Base-by-base conservation (phyloP, 176 grass and related monocot genomes). In the bread wheat (Triticum aestivum) region DNA sequence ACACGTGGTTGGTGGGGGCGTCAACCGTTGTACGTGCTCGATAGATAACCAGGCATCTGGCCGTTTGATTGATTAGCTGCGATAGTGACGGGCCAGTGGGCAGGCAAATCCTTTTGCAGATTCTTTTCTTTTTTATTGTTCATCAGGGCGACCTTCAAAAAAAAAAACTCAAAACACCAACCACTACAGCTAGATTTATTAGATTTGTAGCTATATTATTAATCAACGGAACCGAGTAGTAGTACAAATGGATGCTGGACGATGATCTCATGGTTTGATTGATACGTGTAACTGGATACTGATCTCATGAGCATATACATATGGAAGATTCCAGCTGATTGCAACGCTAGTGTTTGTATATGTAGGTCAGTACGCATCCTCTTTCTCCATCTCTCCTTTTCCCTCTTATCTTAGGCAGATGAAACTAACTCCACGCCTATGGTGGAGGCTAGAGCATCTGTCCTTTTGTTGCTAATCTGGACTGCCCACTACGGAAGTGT, bases 251-350 rank as follows among this genome's bases (percentile, higher is more conserved):
- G 51, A 56, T n/a, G 8, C 24, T 82, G 35, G 72, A 51, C 10
- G 66, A 82, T 69, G 61, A 83, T 45, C n/a, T 59, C 61, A 20
- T 34, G 74, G 15, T 56, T 20, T 69, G 32, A 69, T 69, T 69
- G 66, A 42, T 2, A 44, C 10, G 33, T 74, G 27, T 17, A 51
- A 20, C 20, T 51, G 9, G 65, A 39, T 15, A 18, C 24, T 75
- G 47, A 82, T 44, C 15, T 59, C 71, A 26, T 26, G 27, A 39
- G 37, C 81, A 73, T 79, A 39, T 79, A 17, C 29, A 18, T 20
- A 65, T 14, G 65, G 17, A 72, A 80, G 66, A 73, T 88, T 79
- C 75, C 81, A n/a, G 21, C 66, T 83, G 66, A 63, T 79, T 33
- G 75, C 75, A 54, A 41, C 65, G 17, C 21, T 35, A 56, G 61